Conservation (phyloP, 805 yeast genomes). For the Clavispora santaluciae region DNA sequence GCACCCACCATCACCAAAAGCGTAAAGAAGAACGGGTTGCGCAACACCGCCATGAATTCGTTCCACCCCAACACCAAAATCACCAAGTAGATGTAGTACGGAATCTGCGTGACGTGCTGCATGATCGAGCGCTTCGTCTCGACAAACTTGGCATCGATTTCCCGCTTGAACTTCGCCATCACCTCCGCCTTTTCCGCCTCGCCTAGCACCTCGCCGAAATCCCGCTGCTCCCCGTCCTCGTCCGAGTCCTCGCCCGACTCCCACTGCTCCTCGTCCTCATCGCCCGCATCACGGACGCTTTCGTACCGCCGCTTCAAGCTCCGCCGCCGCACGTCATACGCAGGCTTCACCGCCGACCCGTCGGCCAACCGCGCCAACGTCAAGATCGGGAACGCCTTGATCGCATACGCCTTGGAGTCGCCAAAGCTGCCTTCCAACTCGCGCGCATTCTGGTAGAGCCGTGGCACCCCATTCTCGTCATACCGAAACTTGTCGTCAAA, state of each 20-base stretch:
- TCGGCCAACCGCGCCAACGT: conserved; percentile 50
- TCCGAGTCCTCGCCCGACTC: conserved; percentile 9
- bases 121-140: conserved; percentile 88
- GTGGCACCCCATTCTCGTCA: conserved; percentile 78
- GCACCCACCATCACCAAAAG: conserved; percentile 54
- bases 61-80: conserved; percentile 88
- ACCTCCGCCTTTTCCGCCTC: conserved; percentile 55
- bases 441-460: conserved; percentile 66
- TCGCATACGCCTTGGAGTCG: conserved; percentile 54
- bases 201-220: conserved; percentile 54
- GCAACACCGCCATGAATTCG: conserved; percentile 81
- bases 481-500: conserved; percentile 83
- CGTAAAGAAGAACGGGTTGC: conserved; percentile 80
- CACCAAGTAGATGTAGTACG: conserved; percentile 72
- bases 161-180: conserved; percentile 58
- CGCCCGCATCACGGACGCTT: conserved; percentile 33
- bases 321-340: conserved; percentile 39
- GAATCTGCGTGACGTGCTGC: conserved; percentile 73
- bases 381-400: conserved; percentile 54
- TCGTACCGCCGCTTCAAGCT: conserved; percentile 17
- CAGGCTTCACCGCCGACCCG: conserved; percentile 58
- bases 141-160: conserved; percentile 71
- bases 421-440: conserved; percentile 68
- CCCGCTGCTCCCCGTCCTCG: conserved; percentile 21
- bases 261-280: conserved; percentile 19